These are phyloP conservation scores for Sugiyamaella japonica DNA, from an alignment of 1,139 yeast species.

Conservation along the genomic window DNA sequence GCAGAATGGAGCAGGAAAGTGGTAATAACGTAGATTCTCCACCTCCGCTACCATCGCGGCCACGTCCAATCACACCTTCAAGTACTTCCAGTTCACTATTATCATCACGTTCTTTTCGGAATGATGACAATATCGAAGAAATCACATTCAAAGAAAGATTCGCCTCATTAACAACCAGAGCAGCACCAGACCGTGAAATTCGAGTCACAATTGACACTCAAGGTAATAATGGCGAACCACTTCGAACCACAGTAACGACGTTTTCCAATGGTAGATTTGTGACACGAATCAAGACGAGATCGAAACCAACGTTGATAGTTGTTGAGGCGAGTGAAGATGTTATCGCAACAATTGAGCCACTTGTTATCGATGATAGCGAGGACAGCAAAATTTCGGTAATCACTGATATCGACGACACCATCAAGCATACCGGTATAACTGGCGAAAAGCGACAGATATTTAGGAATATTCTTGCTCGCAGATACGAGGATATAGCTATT, in stretches of 20 bases:
- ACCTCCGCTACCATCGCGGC: conserved; percentile 3
- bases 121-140: conserved; percentile 23
- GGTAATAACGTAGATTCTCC: background rate
- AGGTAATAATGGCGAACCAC: conserved; percentile 11
- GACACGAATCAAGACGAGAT: conserved; percentile 35
- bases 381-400: conserved; percentile 67
- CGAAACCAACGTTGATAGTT: conserved; percentile 30
- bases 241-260: conserved; percentile 29
- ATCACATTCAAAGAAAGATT: conserved; percentile 28
- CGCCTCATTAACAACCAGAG: conserved; percentile 33
- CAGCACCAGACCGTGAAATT: conserved; percentile 31
- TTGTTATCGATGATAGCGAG: conserved; percentile 28
- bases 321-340: conserved; percentile 30
- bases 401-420: conserved; percentile 93
- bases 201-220: conserved; percentile 24
- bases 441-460: conserved; percentile 84
- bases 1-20: background rate
- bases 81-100: conserved; percentile 1
- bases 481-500: conserved; percentile 63
- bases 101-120: conserved; percentile 16
- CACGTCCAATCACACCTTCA: conserved; percentile 1
- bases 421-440: conserved; percentile 83
- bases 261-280: conserved; percentile 42
- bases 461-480: conserved; percentile 70
- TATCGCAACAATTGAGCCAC: conserved; percentile 21